These are phyloP conservation scores for Oxyria digyna DNA, from an alignment of 148 eudicot genomes.

Conservation along the genomic window DNA sequence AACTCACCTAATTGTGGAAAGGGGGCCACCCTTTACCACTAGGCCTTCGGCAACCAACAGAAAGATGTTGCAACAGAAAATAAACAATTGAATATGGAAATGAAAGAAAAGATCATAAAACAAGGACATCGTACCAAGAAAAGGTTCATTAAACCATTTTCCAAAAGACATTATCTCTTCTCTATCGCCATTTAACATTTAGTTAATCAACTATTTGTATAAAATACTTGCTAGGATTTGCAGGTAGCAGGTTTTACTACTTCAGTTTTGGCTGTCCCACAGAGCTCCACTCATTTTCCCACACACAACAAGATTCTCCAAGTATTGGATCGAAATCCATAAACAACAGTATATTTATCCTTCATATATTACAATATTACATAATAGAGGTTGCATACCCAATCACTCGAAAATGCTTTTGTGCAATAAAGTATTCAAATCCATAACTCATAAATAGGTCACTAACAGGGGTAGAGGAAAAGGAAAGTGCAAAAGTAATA, in stretches of 20 bases:
- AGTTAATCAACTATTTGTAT: neutral
- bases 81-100: neutral
- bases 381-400: neutral
- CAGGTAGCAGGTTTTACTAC: neutral
- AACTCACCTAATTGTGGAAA: no score
- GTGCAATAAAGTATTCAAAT: neutral
- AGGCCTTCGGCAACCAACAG: neutral
- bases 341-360: neutral
- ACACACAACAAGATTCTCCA: neutral
- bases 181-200: neutral
- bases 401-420: neutral
- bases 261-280: neutral
- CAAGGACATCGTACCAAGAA: neutral
- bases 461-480: neutral
- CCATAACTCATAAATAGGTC: neutral
- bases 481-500: neutral
- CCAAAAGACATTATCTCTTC: neutral
- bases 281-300: neutral
- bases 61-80: neutral
- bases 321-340: neutral
- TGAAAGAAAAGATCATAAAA: neutral
- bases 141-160: neutral
- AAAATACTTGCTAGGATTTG: neutral
- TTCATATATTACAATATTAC: neutral
- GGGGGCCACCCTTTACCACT: no score